Evolutionary conservation across 305 asterid species (phyloP), one percentile per base, ranked within the genome.

Genomic region (Lippia alba): DNA sequence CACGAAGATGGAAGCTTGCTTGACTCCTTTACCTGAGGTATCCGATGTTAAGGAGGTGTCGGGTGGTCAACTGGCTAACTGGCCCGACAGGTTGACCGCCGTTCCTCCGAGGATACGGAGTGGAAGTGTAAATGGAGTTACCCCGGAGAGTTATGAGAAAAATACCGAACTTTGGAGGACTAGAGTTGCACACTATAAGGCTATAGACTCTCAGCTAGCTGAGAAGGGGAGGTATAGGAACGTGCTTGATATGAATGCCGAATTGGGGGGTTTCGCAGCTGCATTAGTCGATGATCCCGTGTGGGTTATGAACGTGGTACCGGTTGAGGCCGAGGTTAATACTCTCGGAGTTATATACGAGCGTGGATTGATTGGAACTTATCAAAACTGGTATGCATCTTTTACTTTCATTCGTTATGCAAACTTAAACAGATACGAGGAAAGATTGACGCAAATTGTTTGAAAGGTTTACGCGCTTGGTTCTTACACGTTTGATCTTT

Each of bases 301-400:
- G 0, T 94, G 99, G 97, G 97, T 91, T 19, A 85, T 94, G 97
- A 94, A 94, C 32, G 84, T 77, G 16, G 90, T 87, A 69, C 97
- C 99, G 0, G 86, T 40, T 2, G 93, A 94, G 81, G 91, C 88
- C 1, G 76, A 69, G 20, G 66, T 64, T 10, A 76, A 85, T 46
- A 91, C 95, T 0, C 96, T 94, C 15, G 99, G 99, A 18, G 90
- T 82, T 65, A 64, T 94, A 60, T 94, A 78, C 12, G 97, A 94
- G 72, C 97, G 99, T 48, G 99, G 97, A 36, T 79, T 91, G 24
- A 94, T 94, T 1, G 97, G 99, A 16, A 91, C 95, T 7, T 91
- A 94, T 55, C 99, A 94, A 36, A 91, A 80, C 80, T 94, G 99
- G 98, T 93, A 84, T 1, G 74, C 17, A 55, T 33, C 16, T 64